Conservation (phyloP, 768 basidiomycete species). For the Podaxis rugospora region DNA sequence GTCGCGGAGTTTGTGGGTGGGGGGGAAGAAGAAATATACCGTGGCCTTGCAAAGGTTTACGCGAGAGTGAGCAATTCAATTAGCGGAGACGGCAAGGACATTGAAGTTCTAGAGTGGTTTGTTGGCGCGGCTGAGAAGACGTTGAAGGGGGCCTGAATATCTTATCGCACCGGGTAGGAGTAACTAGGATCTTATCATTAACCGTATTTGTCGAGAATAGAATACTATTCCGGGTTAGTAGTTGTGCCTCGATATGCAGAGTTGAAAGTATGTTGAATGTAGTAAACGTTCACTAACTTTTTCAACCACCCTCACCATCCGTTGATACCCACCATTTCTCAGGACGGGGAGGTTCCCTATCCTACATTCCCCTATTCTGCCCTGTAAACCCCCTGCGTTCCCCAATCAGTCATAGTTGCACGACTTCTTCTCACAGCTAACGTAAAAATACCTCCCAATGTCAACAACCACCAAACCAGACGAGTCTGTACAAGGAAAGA, state of each 20-base stretch:
- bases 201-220: not conserved
- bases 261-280: slow-evolving; percentile 3
- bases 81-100: slow-evolving; percentile 29
- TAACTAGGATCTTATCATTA: slow-evolving; percentile 7
- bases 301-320: not conserved
- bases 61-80: slow-evolving; percentile 37
- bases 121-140: slow-evolving; percentile 33
- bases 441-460: slow-evolving; percentile 1
- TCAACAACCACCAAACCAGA: not conserved
- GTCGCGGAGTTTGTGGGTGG: slow-evolving; percentile 52
- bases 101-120: slow-evolving; percentile 36
- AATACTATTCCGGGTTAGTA: slow-evolving; percentile 9
- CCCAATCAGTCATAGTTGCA: not conserved
- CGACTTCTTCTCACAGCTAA: not conserved
- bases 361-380: not conserved
- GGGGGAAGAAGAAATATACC: slow-evolving; percentile 39
- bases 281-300: not conserved
- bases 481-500: slow-evolving; percentile 6
- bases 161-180: slow-evolving; percentile 1
- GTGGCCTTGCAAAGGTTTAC: slow-evolving; percentile 43
- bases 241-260: slow-evolving; percentile 7
- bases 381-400: not conserved
- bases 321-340: not conserved
- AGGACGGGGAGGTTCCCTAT: not conserved
- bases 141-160: slow-evolving; percentile 20